A percentile compares a stretch with the other conserved stretches of the same genome.
Conservation (phyloP, 306 rosid species). For the Inga leiocalycina region DNA sequence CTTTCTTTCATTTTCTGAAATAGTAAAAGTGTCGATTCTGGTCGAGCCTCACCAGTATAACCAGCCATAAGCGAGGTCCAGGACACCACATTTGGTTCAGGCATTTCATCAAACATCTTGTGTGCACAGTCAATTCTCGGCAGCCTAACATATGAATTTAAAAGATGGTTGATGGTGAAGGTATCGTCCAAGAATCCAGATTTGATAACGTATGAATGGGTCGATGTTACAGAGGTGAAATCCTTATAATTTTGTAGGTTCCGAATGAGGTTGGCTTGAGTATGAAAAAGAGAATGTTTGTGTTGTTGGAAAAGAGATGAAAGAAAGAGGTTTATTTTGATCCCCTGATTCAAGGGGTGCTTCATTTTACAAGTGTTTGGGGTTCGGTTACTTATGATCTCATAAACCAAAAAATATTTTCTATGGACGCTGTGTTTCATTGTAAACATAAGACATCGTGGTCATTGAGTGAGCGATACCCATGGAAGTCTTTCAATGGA, state of each 20-base stretch:
- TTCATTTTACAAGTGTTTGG: neutral
- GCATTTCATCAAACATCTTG: constrained; percentile 67
- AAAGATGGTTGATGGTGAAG: constrained; percentile 57
- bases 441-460: too few species aligned
- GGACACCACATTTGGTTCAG: constrained; percentile 66
- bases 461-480: neutral
- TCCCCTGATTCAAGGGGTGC: constrained; percentile 13
- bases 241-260: constrained; percentile 50
- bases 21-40: constrained; percentile 47
- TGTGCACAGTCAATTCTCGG: constrained; percentile 50
- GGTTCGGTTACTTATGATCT: neutral
- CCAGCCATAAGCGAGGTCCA: constrained; percentile 86
- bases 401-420: neutral
- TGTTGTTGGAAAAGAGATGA: constrained; percentile 48
- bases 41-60: constrained; percentile 43
- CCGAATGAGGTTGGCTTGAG: constrained; percentile 43
- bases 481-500: neutral
- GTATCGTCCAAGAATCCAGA: constrained; percentile 54
- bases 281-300: constrained; percentile 35
- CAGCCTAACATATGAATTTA: constrained; percentile 58
- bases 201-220: constrained; percentile 54
- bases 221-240: constrained; percentile 43
- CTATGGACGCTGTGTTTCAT: too few species aligned
- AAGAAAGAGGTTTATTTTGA: constrained; percentile 30
- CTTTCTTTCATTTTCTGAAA: constrained; percentile 53